phyloP scores from a whole-genome alignment of 306 rosid species.

The Pyrus communis region DNA sequence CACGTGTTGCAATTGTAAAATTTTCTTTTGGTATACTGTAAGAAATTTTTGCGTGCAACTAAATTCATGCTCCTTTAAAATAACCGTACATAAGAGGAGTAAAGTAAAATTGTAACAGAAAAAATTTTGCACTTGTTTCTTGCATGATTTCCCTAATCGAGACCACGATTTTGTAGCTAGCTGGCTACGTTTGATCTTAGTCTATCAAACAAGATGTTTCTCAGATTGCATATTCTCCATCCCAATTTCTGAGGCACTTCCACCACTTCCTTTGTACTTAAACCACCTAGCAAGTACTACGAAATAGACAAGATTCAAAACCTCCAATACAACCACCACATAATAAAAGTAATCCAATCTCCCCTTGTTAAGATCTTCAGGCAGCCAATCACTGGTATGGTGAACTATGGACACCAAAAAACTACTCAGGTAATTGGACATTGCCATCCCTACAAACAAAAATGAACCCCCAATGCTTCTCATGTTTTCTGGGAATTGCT shows the following conservation, averaged over 20 bases:
- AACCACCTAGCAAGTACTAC: constrained; percentile 51
- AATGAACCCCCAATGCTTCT: constrained; percentile 35
- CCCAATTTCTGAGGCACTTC: constrained; percentile 16
- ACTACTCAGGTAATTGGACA: constrained; percentile 38
- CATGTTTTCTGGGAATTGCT: constrained; percentile 38
- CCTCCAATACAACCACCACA: constrained; percentile 31
- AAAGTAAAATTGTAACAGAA: background rate
- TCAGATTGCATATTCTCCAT: constrained; percentile 6
- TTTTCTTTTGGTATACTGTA: background rate
- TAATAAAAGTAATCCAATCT: constrained; percentile 51
- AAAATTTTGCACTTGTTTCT: background rate
- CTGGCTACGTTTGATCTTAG: background rate
- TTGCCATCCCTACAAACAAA: constrained; percentile 16
- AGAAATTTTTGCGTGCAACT: background rate
- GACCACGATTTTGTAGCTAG: background rate
- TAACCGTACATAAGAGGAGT: background rate
- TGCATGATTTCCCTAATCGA: background rate
- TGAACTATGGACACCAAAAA: constrained; percentile 32
- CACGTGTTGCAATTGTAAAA: background rate
- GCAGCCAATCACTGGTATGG: constrained; percentile 23
- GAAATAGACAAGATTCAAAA: constrained; percentile 39
- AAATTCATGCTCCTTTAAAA: background rate
- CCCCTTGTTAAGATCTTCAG: constrained; percentile 48
- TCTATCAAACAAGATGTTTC: constrained; percentile 15
- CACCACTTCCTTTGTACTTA: constrained; percentile 40